Evolutionary conservation across 148 eudicot genomes (phyloP).

Genomic region (Camellia sinensis): DNA sequence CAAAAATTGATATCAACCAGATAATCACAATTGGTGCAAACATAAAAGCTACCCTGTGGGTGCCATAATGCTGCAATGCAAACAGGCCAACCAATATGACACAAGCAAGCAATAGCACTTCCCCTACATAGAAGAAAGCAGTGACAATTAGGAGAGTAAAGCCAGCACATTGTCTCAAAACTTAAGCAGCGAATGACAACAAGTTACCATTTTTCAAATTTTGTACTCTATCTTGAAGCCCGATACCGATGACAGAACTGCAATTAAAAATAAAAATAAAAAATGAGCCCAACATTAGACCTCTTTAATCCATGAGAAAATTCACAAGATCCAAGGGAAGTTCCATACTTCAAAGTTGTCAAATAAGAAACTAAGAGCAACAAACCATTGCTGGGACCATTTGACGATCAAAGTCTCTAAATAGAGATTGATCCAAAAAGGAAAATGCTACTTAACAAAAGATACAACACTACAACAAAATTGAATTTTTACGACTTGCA

Average conservation of each 20-base stretch:
- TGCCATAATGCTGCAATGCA: conserved; percentile 91
- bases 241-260: conserved; percentile 87
- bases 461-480: too few relatives aligned
- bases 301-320: conserved; percentile 11
- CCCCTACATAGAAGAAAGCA: conserved; percentile 39
- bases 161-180: background rate
- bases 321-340: background rate
- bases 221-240: conserved; percentile 54
- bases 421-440: too few relatives aligned
- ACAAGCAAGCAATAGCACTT: conserved; percentile 60
- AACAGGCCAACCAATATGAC: conserved; percentile 81
- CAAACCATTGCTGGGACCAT: background rate
- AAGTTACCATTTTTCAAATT: conserved; percentile 55
- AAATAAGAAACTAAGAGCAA: background rate
- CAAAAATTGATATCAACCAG: conserved; percentile 80
- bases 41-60: conserved; percentile 81
- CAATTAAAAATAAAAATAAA: conserved; percentile 14
- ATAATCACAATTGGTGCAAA: conserved; percentile 86
- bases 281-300: conserved; percentile 2
- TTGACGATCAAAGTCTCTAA: background rate
- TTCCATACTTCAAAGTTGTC: background rate
- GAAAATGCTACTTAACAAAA: too few relatives aligned
- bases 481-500: too few relatives aligned
- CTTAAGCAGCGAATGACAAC: background rate
- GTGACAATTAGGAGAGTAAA: conserved; percentile 11